A percentile compares a stretch with the other conserved stretches of the same genome.
phyloP scores from a whole-genome alignment of 2,329 filamentous ascomycete species.

The Gremmenia infestans region DNA sequence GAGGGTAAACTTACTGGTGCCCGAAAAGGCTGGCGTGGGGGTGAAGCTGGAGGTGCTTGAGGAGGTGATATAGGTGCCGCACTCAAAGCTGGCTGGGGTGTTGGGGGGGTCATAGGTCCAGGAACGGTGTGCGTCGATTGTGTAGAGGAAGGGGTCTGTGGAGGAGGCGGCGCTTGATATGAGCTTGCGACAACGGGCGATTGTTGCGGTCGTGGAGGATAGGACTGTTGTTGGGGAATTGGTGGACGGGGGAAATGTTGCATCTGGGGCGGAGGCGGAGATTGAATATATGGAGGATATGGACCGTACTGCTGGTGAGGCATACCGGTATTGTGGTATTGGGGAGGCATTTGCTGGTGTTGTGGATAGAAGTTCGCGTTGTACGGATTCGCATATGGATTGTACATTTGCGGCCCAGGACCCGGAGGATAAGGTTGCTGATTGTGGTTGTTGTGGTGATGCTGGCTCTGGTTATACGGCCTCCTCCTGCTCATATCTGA shows the following conservation, averaged over 20 bases:
- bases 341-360: constrained; percentile 54
- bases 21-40: constrained; percentile 36
- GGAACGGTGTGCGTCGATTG: constrained; percentile 26
- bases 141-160: constrained; percentile 37
- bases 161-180: constrained; percentile 44
- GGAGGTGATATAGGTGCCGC: constrained; percentile 25
- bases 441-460: constrained; percentile 33
- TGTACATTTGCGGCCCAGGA: constrained; percentile 41
- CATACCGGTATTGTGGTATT: constrained; percentile 50
- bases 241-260: constrained; percentile 48
- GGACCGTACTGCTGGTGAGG: constrained; percentile 41
- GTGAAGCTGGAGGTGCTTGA: constrained; percentile 18
- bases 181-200: constrained; percentile 52
- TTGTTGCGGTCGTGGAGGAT: constrained; percentile 42
- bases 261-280: constrained; percentile 45
- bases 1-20: constrained; percentile 43
- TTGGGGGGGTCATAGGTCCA: constrained; percentile 41
- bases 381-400: constrained; percentile 47
- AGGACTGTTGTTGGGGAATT: constrained; percentile 30
- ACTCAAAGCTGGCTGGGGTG: constrained; percentile 35
- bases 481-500: constrained; percentile 30
- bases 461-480: constrained; percentile 31
- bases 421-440: constrained; percentile 40
- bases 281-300: constrained; percentile 41
- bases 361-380: constrained; percentile 46